Evolutionary conservation across 371 early-diverging fungal genomes (phyloP).

Genomic region (Apophysomyces variabilis): DNA sequence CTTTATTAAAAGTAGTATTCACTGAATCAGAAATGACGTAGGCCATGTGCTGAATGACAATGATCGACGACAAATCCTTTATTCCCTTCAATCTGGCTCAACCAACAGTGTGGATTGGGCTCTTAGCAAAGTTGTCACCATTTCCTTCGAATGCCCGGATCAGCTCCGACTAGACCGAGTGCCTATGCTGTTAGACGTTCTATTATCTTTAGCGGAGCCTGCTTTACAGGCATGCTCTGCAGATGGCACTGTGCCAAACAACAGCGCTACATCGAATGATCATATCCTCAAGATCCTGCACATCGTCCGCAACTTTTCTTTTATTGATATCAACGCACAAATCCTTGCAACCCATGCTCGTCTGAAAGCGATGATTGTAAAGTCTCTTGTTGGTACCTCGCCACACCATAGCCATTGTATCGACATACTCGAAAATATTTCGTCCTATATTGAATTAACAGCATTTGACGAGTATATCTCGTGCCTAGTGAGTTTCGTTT

Average conservation of each 20-base stretch:
- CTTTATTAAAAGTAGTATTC: background rate
- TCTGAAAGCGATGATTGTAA: constrained; percentile 57
- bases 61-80: constrained; percentile 68
- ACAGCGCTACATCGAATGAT: constrained; percentile 36
- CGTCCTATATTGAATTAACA: constrained; percentile 46
- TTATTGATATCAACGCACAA: constrained; percentile 60
- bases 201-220: constrained; percentile 59
- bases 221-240: background rate
- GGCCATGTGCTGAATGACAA: constrained; percentile 45
- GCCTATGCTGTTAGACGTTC: constrained; percentile 65
- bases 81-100: constrained; percentile 74
- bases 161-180: constrained; percentile 69
- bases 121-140: constrained; percentile 76
- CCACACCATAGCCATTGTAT: constrained; percentile 59
- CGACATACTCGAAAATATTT: constrained; percentile 73
- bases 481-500: constrained; percentile 46
- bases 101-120: constrained; percentile 88
- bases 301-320: constrained; percentile 75
- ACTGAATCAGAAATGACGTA: constrained; percentile 5
- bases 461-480: constrained; percentile 40
- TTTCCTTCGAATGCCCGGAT: constrained; percentile 67
- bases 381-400: constrained; percentile 57
- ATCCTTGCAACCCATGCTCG: constrained; percentile 48
- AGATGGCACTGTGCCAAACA: background rate
- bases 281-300: constrained; percentile 75